Percentiles rank a stretch among this genome's conserved stretches.
These are phyloP conservation scores for Actinomortierella ambigua DNA, from an alignment of 371 early-diverging fungal genomes.

Conservation along the genomic window DNA sequence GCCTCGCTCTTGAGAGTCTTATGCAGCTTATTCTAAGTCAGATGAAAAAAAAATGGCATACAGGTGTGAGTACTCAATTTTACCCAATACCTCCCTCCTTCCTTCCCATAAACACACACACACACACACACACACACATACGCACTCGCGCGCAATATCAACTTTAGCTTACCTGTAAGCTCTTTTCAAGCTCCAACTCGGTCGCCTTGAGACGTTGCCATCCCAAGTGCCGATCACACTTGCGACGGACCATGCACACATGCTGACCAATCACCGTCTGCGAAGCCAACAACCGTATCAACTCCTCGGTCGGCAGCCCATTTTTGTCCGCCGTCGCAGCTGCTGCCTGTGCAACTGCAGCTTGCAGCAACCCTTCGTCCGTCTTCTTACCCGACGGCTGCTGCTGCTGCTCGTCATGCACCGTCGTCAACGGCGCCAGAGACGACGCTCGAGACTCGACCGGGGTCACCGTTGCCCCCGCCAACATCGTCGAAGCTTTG, in stretches of 20 bases:
- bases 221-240: conserved; percentile 52
- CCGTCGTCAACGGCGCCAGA: conserved; percentile 15
- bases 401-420: conserved; percentile 10
- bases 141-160: too few species aligned
- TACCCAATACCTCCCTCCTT: too few species aligned
- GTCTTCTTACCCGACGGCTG: not conserved
- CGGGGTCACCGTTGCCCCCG: conserved; percentile 15
- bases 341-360: not conserved
- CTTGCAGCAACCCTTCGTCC: not conserved
- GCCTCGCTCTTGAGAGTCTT: conserved; percentile 34
- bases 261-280: conserved; percentile 17
- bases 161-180: conserved; percentile 32
- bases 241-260: conserved; percentile 39
- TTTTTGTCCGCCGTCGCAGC: conserved; percentile 2
- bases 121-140: too few species aligned
- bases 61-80: too few species aligned
- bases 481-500: conserved; percentile 2
- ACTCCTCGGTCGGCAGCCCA: conserved; percentile 4
- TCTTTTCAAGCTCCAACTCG: conserved; percentile 60
- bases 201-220: conserved; percentile 57
- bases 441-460: conserved; percentile 36
- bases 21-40: conserved; percentile 27
- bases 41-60: not conserved
- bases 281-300: conserved; percentile 3
- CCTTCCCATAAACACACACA: too few species aligned